These are phyloP conservation scores for Mycena epipterygia DNA, from an alignment of 768 basidiomycete species.

Conservation along the genomic window DNA sequence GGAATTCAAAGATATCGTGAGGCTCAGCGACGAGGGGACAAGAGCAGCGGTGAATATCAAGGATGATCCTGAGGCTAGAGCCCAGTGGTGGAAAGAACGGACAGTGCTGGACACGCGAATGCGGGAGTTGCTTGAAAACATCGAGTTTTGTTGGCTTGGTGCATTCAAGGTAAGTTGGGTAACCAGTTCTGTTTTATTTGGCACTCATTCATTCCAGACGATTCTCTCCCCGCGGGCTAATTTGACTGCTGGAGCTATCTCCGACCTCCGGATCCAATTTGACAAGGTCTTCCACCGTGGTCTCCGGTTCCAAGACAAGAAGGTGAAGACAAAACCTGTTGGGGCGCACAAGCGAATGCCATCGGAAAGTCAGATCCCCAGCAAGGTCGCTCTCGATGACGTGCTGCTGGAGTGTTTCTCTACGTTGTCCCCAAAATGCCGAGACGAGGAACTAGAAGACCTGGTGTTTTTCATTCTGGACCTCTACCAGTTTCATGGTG, in stretches of 20 bases:
- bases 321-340: slow-evolving; percentile 54
- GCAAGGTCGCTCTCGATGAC: slow-evolving; percentile 74
- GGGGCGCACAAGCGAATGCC: slow-evolving; percentile 50
- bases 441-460: slow-evolving; percentile 96
- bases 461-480: slow-evolving; percentile 94
- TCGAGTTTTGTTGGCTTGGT: slow-evolving; percentile 98
- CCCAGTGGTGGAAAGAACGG: slow-evolving; percentile 91
- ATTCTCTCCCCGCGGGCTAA: slow-evolving; percentile 67
- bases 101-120: slow-evolving; percentile 82
- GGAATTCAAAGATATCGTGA: slow-evolving; percentile 86
- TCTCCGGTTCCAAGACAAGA: slow-evolving; percentile 74
- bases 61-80: slow-evolving; percentile 73
- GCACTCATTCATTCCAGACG: slow-evolving; percentile 58
- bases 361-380: slow-evolving; percentile 50
- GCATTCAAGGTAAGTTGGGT: slow-evolving; percentile 86
- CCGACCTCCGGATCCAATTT: slow-evolving; percentile 73
- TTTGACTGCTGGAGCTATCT: slow-evolving; percentile 60
- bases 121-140: slow-evolving; percentile 79
- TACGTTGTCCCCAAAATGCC: slow-evolving; percentile 82
- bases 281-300: slow-evolving; percentile 83
- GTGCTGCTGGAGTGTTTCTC: slow-evolving; percentile 89
- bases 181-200: neutral
- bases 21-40: slow-evolving; percentile 82
- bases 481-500: slow-evolving; percentile 93
- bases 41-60: slow-evolving; percentile 80